These are phyloP conservation scores for Pterulicium gracile DNA, from an alignment of 1,284 basidiomycete genomes.

Conservation along the genomic window DNA sequence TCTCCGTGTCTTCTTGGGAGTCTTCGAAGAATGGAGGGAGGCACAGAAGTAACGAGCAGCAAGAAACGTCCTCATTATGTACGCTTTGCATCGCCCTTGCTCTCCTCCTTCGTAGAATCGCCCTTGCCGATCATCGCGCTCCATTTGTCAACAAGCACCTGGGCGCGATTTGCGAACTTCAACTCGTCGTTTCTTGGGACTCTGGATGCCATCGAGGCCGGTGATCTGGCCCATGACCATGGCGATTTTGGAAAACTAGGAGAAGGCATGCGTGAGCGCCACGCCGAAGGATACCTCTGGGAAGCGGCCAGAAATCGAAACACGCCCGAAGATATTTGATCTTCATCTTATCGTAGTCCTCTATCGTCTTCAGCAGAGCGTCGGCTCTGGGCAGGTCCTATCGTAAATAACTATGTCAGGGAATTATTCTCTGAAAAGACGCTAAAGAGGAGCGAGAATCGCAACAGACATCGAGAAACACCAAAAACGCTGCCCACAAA, in stretches of 20 bases:
- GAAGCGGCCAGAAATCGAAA: slow-evolving; percentile 15
- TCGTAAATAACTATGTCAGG: slow-evolving; percentile 9
- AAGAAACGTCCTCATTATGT: too few species aligned
- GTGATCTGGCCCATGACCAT: slow-evolving; percentile 97
- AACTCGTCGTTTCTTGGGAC: slow-evolving; percentile 82
- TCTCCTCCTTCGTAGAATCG: slow-evolving; percentile 21
- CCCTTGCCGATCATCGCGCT: slow-evolving; percentile 42
- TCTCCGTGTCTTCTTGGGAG: too few species aligned
- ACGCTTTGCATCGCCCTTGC: slow-evolving; percentile 12
- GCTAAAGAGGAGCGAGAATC: too few species aligned
- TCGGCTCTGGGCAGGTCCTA: slow-evolving; percentile 80
- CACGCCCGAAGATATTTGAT: slow-evolving; percentile 73
- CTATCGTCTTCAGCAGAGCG: slow-evolving; percentile 73
- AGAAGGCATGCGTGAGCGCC: background rate
- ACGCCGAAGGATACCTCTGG: slow-evolving; percentile 13
- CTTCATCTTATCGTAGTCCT: slow-evolving; percentile 75
- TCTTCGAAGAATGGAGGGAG: too few species aligned
- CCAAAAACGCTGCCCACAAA: too few species aligned
- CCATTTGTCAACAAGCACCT: slow-evolving; percentile 67
- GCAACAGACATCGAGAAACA: too few species aligned
- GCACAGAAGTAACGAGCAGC: too few species aligned
- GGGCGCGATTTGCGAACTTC: slow-evolving; percentile 76
- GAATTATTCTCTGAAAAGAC: background rate
- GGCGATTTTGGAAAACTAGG: slow-evolving; percentile 88
- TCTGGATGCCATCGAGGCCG: slow-evolving; percentile 49